These are phyloP conservation scores for Podaxis sp. DNA, from an alignment of 768 basidiomycete species.

Conservation along the genomic window DNA sequence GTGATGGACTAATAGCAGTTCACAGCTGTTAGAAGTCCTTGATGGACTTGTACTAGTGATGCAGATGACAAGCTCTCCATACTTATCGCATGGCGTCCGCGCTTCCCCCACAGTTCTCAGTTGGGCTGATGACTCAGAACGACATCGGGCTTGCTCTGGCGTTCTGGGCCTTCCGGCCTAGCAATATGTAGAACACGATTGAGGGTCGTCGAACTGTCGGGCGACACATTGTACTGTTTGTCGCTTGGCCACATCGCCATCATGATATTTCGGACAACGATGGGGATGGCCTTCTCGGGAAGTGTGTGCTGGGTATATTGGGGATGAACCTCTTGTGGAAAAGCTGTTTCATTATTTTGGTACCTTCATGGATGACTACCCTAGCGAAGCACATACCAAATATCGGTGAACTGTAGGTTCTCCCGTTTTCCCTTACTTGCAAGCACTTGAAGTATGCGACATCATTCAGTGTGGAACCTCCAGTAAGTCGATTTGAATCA, in stretches of 20 bases:
- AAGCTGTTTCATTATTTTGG: background rate
- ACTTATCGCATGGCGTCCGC: too few relatives aligned
- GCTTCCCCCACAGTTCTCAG: too few relatives aligned
- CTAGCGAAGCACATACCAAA: background rate
- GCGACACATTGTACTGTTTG: background rate
- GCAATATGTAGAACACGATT: background rate
- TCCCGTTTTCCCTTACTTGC: background rate
- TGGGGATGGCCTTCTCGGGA: background rate
- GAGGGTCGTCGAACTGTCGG: background rate
- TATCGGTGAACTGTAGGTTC: background rate
- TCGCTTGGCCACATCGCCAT: background rate
- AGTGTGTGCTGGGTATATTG: background rate
- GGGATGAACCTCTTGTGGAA: background rate
- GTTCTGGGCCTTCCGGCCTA: background rate
- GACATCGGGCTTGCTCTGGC: too few relatives aligned
- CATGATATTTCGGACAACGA: background rate
- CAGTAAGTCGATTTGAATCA: background rate
- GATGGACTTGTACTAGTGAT: too few relatives aligned
- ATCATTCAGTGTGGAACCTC: background rate
- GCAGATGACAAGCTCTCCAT: too few relatives aligned
- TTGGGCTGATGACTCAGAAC: too few relatives aligned
- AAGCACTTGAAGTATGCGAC: background rate
- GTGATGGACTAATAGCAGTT: too few relatives aligned
- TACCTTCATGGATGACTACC: background rate
- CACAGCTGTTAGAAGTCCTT: too few relatives aligned